Conservation (phyloP, 331 rosid genomes). For the Cydonia oblonga region DNA sequence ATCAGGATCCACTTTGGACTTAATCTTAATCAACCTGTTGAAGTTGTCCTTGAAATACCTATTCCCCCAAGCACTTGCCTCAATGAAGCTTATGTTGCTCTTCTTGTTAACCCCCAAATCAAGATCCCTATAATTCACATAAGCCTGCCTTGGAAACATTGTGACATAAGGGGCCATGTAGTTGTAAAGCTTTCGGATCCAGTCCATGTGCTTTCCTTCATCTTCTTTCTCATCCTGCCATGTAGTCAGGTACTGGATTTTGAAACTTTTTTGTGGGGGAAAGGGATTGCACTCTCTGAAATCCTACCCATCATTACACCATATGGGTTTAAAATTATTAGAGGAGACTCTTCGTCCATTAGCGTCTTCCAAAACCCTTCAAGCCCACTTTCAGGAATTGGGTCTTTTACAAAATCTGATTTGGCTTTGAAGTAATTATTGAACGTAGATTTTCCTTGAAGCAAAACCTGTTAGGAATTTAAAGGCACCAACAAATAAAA, state of each 20-base stretch:
- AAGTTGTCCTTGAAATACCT: constrained; percentile 73
- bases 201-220: constrained; percentile 35
- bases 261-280: constrained; percentile 77
- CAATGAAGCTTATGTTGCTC: constrained; percentile 20
- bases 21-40: constrained; percentile 43
- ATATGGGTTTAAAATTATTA: constrained; percentile 58
- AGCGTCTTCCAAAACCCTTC: constrained; percentile 63
- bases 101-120: constrained; percentile 71
- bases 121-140: constrained; percentile 77
- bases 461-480: constrained; percentile 29
- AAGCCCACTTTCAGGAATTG: constrained; percentile 52
- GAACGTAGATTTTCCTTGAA: constrained; percentile 46
- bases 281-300: constrained; percentile 54
- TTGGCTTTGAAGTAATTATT: constrained; percentile 76
- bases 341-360: constrained; percentile 31
- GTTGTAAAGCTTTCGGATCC: constrained; percentile 66
- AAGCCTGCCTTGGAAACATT: constrained; percentile 59
- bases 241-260: constrained; percentile 41
- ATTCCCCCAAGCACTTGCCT: constrained; percentile 56
- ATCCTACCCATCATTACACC: constrained; percentile 74
- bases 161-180: constrained; percentile 81
- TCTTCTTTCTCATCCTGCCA: constrained; percentile 43
- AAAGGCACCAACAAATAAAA: neutral
- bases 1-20: constrained; percentile 63
- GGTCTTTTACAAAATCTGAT: constrained; percentile 61